These are phyloP conservation scores for Botryotinia calthae DNA, from an alignment of 2,329 filamentous ascomycete species.

Conservation along the genomic window DNA sequence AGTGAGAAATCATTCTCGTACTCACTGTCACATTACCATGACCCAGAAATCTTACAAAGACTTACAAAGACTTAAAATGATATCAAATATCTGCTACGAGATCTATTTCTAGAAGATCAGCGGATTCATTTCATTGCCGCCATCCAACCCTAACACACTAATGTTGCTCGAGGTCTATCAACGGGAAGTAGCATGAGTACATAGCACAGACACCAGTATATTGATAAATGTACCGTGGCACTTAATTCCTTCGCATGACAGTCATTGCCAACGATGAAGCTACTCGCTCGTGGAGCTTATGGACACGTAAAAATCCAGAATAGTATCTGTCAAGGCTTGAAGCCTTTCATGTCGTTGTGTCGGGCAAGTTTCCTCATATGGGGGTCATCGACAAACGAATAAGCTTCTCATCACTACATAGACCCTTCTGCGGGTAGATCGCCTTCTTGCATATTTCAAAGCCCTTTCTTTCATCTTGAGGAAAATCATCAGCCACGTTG, in stretches of 20 bases:
- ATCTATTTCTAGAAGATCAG: constrained; percentile 29
- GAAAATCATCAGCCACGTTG: constrained; percentile 19
- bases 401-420: constrained; percentile 1
- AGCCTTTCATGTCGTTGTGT: not conserved
- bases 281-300: constrained; percentile 16
- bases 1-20: constrained; percentile 18
- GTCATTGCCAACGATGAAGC: constrained; percentile 18
- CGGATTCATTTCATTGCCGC: constrained; percentile 22
- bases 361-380: not conserved
- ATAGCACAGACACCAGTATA: constrained; percentile 19
- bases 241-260: constrained; percentile 15
- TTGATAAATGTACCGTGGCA: constrained; percentile 19
- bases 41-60: constrained; percentile 15
- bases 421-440: constrained; percentile 11
- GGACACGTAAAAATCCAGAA: constrained; percentile 4
- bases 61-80: constrained; percentile 7
- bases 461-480: constrained; percentile 12
- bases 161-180: constrained; percentile 31
- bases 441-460: constrained; percentile 28
- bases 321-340: constrained; percentile 12
- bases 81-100: constrained; percentile 19
- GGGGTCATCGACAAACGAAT: constrained; percentile 5
- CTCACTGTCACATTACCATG: constrained; percentile 8
- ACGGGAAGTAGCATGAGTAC: constrained; percentile 32
- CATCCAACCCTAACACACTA: constrained; percentile 23